Base-by-base conservation (phyloP, 1,284 basidiomycete species). In the Microbotryum violaceum region DNA sequence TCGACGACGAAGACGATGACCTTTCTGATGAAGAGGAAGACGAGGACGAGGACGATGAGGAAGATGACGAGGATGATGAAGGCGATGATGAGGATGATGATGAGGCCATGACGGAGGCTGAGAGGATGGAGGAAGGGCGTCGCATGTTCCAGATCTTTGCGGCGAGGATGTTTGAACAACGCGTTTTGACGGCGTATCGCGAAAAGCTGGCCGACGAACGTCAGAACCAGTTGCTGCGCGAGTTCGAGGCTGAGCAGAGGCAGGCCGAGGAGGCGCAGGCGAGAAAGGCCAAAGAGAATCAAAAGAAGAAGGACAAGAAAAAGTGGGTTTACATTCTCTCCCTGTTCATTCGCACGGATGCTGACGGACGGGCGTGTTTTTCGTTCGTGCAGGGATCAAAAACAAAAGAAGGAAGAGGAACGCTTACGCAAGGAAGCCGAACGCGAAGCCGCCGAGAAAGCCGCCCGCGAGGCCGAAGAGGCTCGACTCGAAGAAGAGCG, bases 61-160 rank as follows among this genome's bases (percentile, higher is more conserved):
- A 82, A 0, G 83, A 81, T 49, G 76, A 81, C 0, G 78, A 79
- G 5, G 77, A 78, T 0, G 79, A 80, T 0, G 78, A 78, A 48
- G 76, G 74, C 56, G 72, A 73, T 27, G 73, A 71, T 49, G 73
- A 75, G 58, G 62, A 72, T 29, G 66, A 70, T 47, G 70, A 73
- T 49, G 72, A 71, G 52, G 69, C 64, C 23, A 70, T 81, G 49
- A 79, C 80, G 33, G 80, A 82, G 62, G 77, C 79, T 54, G 89
- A 97, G 79, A 91, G 94, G 77, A 91, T 93, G 86, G 92, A 97
- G 77, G 94, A 98, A 78, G 94, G 94, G 70, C 91, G 93, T 76
- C 85, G 91, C 58, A 98, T 98, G 94, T 98, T 98, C 80, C 92
- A 92, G 70, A 97, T 98, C 77, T 98, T 97, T 75, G 94, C 94